phyloP scores from a whole-genome alignment of 2,329 filamentous ascomycete genomes.

The Simplicillium aogashimaense region DNA sequence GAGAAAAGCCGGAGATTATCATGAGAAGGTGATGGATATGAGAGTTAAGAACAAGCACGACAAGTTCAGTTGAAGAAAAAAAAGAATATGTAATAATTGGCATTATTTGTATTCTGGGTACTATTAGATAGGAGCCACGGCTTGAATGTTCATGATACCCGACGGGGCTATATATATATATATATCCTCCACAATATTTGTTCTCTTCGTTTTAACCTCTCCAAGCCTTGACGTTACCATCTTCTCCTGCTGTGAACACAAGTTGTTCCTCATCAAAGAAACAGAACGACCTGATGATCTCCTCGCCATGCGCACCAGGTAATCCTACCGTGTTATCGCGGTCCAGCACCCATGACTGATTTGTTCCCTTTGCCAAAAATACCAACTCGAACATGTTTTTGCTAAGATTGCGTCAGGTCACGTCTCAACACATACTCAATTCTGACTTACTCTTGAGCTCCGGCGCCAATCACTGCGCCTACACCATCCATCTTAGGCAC shows the following conservation, averaged over 20 bases:
- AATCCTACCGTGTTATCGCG: slow-evolving; percentile 47
- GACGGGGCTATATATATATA: too few species aligned
- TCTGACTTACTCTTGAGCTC: slow-evolving; percentile 53
- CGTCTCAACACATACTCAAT: slow-evolving; percentile 3
- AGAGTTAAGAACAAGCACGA: slow-evolving; percentile 92
- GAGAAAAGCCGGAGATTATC: slow-evolving; percentile 76
- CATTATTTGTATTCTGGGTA: slow-evolving; percentile 2
- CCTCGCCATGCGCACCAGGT: slow-evolving; percentile 51
- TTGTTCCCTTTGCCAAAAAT: slow-evolving; percentile 41
- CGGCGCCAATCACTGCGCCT: slow-evolving; percentile 52
- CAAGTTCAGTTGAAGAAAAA: slow-evolving; percentile 45
- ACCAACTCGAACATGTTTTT: slow-evolving; percentile 49
- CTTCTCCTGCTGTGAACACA: slow-evolving; percentile 50
- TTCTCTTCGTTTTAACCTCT: slow-evolving; percentile 18
- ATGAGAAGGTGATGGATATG: slow-evolving; percentile 75
- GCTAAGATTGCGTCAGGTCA: slow-evolving; percentile 19
- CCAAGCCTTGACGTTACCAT: slow-evolving; percentile 49
- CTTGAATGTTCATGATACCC: too few species aligned
- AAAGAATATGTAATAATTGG: neutral
- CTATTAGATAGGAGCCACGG: neutral
- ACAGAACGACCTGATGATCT: slow-evolving; percentile 55
- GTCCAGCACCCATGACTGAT: slow-evolving; percentile 42
- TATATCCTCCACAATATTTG: slow-evolving; percentile 7
- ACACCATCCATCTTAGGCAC: slow-evolving; percentile 46
- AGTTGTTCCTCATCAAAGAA: slow-evolving; percentile 51